phyloP scores from a whole-genome alignment of 1,284 basidiomycete species.

The Cutaneotrichosporon cutaneum region DNA sequence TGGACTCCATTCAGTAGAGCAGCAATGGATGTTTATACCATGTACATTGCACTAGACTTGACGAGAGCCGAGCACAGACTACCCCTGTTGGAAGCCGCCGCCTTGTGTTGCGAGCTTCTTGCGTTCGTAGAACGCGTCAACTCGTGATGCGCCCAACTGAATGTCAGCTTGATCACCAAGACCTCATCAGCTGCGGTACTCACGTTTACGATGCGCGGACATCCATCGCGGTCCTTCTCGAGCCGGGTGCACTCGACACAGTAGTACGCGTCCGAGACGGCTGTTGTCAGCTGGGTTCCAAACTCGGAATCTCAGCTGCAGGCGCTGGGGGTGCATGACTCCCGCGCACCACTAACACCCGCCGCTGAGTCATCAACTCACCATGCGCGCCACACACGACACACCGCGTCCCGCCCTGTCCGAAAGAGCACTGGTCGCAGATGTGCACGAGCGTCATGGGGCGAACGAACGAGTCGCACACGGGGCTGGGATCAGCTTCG shows the following conservation, averaged over 20 bases:
- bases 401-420: slow-evolving; percentile 92
- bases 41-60: background rate
- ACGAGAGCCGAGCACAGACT: slow-evolving; percentile 4
- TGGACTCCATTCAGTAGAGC: too few relatives aligned
- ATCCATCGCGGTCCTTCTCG: slow-evolving; percentile 97
- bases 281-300: slow-evolving; percentile 54
- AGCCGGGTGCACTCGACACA: slow-evolving; percentile 93
- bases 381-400: slow-evolving; percentile 95
- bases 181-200: slow-evolving; percentile 21
- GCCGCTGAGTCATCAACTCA: slow-evolving; percentile 53
- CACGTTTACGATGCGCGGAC: slow-evolving; percentile 93
- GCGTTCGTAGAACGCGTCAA: slow-evolving; percentile 51
- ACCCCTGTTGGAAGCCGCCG: slow-evolving; percentile 45
- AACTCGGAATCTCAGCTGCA: background rate
- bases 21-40: background rate
- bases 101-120: slow-evolving; percentile 45
- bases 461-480: slow-evolving; percentile 98
- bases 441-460: slow-evolving; percentile 97
- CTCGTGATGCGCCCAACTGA: slow-evolving; percentile 47
- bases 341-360: background rate
- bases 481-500: slow-evolving; percentile 64
- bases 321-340: too few relatives aligned
- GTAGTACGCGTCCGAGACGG: slow-evolving; percentile 96
- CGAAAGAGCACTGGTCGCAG: slow-evolving; percentile 99
- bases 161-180: too few relatives aligned